Evolutionary conservation across 2,329 filamentous ascomycete genomes (phyloP), one percentile per base, ranked within the genome.

Genomic region (Ascochyta viciae-villosae): DNA sequence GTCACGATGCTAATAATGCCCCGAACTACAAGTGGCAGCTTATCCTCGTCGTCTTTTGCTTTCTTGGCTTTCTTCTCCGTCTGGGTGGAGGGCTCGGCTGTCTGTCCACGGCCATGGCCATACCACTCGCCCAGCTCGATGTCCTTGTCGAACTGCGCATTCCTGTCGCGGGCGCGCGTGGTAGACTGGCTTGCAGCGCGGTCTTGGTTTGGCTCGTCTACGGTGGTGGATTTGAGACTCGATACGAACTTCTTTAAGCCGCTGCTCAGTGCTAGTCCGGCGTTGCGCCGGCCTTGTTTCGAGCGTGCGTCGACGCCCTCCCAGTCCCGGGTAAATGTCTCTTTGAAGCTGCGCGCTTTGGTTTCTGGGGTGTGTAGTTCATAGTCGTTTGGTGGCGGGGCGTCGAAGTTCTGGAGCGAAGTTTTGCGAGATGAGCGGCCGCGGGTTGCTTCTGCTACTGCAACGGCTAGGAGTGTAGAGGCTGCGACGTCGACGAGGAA

Each of bases 401-500:
- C 69, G 41, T 72, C 68, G 41, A 75, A 75, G 24, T 49, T 54
- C 16, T 64, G 61, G 6, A 61, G 56, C 22, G 45, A 56, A 6
- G 61, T 60, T 27, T 67, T 63, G 4, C 61, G 55, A 12, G 45
- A 57, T 6, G 58, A 57, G 26, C 68, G 62, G 7, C 69, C 64
- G n/a, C 74, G 66, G 1, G 74, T 72, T 15, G 75, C 74, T 67
- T 82, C 80, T 12, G 79, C 76, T 1, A 80, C 74, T 0, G 78
- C 79, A 37, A 81, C 77, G 15, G 78, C 76, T 27, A 82, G 64
- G 10, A 82, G 65, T 0, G 79, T 73, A 3, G 70, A 71, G 5
- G 79, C 69, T 1, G 74, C 74, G 1, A 80, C 79, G 57, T 82
- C 80, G 46, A 80, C 69, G 39, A 81, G 71, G 63, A 80, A 80